Percentiles rank a stretch among this genome's conserved stretches.
These are phyloP conservation scores for Lachnellula willkommii DNA, from an alignment of 2,329 filamentous ascomycete species.

Conservation along the genomic window DNA sequence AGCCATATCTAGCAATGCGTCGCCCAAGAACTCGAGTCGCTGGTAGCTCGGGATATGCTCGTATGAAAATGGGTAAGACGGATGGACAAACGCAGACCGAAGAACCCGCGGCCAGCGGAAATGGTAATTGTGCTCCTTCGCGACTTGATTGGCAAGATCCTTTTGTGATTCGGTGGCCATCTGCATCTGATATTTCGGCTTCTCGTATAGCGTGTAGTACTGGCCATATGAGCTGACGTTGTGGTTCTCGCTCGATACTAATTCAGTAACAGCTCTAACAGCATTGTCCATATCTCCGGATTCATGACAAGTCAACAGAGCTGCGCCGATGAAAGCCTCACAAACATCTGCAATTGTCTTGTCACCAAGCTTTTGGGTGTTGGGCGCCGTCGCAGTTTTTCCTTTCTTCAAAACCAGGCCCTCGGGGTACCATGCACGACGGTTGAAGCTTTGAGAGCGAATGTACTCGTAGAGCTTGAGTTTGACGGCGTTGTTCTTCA, in stretches of 20 bases:
- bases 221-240: conserved; percentile 63
- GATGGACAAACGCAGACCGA: conserved; percentile 81
- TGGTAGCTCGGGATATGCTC: conserved; percentile 85
- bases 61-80: conserved; percentile 70
- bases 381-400: conserved; percentile 53
- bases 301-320: conserved; percentile 49
- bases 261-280: conserved; percentile 57
- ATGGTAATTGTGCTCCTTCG: conserved; percentile 49
- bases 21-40: conserved; percentile 85
- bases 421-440: conserved; percentile 78
- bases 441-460: conserved; percentile 74
- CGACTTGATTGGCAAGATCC: conserved; percentile 62
- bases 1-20: conserved; percentile 80
- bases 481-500: conserved; percentile 70
- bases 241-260: conserved; percentile 68
- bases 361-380: conserved; percentile 66
- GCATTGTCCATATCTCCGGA: conserved; percentile 49
- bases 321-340: conserved; percentile 88
- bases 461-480: conserved; percentile 68
- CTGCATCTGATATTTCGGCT: conserved; percentile 65
- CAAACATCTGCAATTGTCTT: conserved; percentile 94
- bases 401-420: conserved; percentile 68
- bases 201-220: conserved; percentile 64
- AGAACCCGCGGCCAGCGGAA: conserved; percentile 75
- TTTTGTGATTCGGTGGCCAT: conserved; percentile 60